A percentile compares a stretch with the other conserved stretches of the same genome.
phyloP scores from a whole-genome alignment of 2,329 filamentous ascomycete genomes.

The Phialophora chinensis region DNA sequence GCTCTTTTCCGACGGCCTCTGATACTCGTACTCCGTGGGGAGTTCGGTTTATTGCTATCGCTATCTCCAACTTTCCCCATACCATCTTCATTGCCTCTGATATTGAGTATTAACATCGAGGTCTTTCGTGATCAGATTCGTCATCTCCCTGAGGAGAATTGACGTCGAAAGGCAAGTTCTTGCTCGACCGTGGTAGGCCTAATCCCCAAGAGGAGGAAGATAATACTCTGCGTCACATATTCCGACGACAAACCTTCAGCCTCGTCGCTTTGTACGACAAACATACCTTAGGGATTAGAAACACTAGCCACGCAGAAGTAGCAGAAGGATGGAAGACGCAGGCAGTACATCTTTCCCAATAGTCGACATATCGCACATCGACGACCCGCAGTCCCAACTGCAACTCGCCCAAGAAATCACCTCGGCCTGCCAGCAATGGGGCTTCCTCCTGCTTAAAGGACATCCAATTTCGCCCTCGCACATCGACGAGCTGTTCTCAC shows the following conservation, averaged over 20 bases:
- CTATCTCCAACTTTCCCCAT: not conserved
- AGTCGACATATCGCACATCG: constrained; percentile 26
- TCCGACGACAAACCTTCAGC: not conserved
- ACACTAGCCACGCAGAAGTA: too few relatives aligned
- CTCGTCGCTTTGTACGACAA: not conserved
- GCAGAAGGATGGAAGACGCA: not conserved
- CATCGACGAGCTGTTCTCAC: constrained; percentile 67
- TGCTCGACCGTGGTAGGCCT: not conserved
- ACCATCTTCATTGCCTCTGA: not conserved
- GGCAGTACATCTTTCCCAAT: constrained; percentile 2
- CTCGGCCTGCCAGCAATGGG: constrained; percentile 79
- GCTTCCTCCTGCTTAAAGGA: constrained; percentile 72
- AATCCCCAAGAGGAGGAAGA: not conserved
- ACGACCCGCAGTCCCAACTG: constrained; percentile 46
- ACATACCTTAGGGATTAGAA: too few relatives aligned
- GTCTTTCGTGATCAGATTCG: not conserved
- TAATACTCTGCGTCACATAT: not conserved
- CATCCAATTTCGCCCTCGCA: constrained; percentile 69
- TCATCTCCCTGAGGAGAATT: too few relatives aligned
- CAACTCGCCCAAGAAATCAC: constrained; percentile 74
- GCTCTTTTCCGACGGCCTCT: not conserved
- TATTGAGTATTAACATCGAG: not conserved
- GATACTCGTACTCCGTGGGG: too few relatives aligned
- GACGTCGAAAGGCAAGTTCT: not conserved
- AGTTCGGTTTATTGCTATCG: not conserved